phyloP scores from a whole-genome alignment of 73 alveolate genomes.

The Stentor coeruleus region DNA sequence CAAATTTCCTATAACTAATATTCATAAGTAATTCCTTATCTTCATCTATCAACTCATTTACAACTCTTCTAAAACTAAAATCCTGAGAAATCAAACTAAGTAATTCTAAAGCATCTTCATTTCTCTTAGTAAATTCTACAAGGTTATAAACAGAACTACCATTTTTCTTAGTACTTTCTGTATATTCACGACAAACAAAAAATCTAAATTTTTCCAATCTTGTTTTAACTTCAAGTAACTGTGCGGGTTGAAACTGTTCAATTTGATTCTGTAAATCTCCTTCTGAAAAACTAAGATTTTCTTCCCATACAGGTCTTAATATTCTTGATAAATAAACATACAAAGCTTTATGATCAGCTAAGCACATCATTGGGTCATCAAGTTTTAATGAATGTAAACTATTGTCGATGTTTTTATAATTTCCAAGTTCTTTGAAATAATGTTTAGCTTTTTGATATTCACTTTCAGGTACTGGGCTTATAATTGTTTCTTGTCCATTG shows the following conservation, averaged over 20 bases:
- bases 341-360: conserved; percentile 1
- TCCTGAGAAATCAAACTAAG: background rate
- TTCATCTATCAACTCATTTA: background rate
- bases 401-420: background rate
- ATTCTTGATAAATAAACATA: background rate
- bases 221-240: background rate
- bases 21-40: background rate
- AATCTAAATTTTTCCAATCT: background rate
- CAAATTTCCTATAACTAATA: background rate
- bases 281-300: background rate
- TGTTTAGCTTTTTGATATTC: background rate
- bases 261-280: background rate
- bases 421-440: conserved; percentile 5
- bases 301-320: conserved; percentile 8
- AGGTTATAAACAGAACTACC: background rate
- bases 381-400: background rate
- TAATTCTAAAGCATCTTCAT: background rate
- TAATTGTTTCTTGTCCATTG: background rate
- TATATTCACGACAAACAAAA: background rate
- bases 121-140: background rate
- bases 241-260: conserved; percentile 8
- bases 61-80: background rate
- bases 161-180: background rate
- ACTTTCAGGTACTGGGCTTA: background rate
- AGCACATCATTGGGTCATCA: conserved; percentile 4